A percentile compares a stretch with the other conserved stretches of the same genome.
phyloP scores from a whole-genome alignment of 208 protist species.

The Leishmania tarentolae region DNA sequence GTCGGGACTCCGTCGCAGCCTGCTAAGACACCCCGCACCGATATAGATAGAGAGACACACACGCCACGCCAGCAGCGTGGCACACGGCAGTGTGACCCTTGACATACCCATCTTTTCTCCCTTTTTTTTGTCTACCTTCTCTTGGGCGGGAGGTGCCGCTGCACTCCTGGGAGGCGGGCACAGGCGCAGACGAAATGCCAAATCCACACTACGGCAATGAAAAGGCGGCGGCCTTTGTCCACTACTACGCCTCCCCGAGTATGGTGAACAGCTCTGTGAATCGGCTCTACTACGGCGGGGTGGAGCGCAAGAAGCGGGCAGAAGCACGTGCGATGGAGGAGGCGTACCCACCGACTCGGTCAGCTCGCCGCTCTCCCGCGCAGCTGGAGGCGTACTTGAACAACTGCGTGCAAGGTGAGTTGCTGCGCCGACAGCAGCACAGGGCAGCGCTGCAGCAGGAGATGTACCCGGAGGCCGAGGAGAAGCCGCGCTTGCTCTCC shows the following conservation, averaged over 20 bases:
- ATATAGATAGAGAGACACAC: background rate
- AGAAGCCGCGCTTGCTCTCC: slow-evolving; percentile 24
- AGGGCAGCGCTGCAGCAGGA: slow-evolving; percentile 60
- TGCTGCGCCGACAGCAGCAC: slow-evolving; percentile 73
- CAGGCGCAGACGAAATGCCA: slow-evolving; percentile 39
- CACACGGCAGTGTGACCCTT: background rate
- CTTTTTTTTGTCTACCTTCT: background rate
- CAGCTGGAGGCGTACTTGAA: slow-evolving; percentile 75
- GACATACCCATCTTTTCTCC: too few relatives aligned
- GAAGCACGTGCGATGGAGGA: slow-evolving; percentile 44
- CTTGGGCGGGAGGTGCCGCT: background rate
- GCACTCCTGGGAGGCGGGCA: background rate
- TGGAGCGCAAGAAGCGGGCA: slow-evolving; percentile 48
- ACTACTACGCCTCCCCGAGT: slow-evolving; percentile 73
- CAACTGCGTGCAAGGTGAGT: slow-evolving; percentile 60
- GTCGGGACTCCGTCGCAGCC: background rate
- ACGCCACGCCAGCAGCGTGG: background rate
- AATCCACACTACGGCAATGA: slow-evolving; percentile 73
- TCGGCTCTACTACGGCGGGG: slow-evolving; percentile 63
- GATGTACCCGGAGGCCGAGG: slow-evolving; percentile 47
- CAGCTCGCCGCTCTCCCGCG: slow-evolving; percentile 48
- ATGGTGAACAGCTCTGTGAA: slow-evolving; percentile 79
- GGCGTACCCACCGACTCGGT: slow-evolving; percentile 45
- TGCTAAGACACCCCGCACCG: background rate
- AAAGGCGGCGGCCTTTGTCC: slow-evolving; percentile 66